Conservation (phyloP, 1,284 basidiomycete genomes). For the Megacollybia platyphylla region DNA sequence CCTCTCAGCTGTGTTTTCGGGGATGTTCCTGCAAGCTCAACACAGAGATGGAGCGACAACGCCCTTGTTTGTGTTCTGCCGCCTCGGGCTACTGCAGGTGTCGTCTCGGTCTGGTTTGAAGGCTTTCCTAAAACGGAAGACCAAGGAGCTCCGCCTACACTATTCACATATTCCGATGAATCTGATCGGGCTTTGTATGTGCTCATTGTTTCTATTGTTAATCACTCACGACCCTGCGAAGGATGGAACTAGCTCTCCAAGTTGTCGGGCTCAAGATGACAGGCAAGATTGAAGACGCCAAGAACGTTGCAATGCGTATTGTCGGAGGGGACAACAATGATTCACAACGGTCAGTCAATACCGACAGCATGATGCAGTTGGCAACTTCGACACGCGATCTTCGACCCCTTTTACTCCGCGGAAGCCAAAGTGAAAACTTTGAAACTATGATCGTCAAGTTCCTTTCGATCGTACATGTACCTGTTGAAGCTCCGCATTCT, state of each 20-base stretch:
- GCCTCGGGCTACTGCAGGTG: constrained; percentile 70
- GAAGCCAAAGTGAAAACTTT: constrained; percentile 47
- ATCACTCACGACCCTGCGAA: constrained; percentile 17
- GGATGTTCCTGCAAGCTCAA: constrained; percentile 69
- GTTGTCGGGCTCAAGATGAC: constrained; percentile 96
- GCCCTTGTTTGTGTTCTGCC: constrained; percentile 91
- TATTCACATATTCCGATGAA: constrained; percentile 88
- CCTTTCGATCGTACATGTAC: constrained; percentile 60
- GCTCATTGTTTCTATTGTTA: constrained; percentile 5
- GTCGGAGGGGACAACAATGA: constrained; percentile 42
- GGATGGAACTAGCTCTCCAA: constrained; percentile 91
- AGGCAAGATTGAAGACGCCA: constrained; percentile 85
- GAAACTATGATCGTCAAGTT: constrained; percentile 74
- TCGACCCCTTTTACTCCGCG: constrained; percentile 38
- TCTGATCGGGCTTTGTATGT: constrained; percentile 78
- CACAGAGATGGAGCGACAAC: constrained; percentile 87
- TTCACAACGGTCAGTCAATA: constrained; percentile 16
- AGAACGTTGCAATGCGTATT: constrained; percentile 82
- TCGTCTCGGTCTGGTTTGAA: constrained; percentile 84
- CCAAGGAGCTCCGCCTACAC: constrained; percentile 33
- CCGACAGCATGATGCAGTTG: constrained; percentile 40
- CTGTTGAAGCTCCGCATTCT: constrained; percentile 25
- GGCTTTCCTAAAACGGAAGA: constrained; percentile 53
- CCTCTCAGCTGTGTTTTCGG: constrained; percentile 81
- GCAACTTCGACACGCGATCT: constrained; percentile 31